Evolutionary conservation across 2,329 filamentous ascomycete species (phyloP), one percentile per base, ranked within the genome.

Genomic region (Periglandula ipomoeae): DNA sequence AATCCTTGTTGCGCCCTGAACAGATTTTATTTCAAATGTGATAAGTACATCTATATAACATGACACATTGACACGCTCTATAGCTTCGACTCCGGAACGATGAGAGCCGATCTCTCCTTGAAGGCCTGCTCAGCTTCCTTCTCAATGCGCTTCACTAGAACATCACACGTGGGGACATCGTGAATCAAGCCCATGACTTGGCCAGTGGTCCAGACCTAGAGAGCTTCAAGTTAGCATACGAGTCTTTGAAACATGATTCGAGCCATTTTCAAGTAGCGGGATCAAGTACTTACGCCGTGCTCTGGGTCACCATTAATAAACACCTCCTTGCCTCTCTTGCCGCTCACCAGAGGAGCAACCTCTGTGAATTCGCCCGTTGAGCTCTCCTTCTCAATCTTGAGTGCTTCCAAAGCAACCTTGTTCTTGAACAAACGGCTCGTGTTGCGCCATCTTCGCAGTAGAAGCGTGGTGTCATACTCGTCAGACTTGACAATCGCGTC

Each of bases 261-360:
- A 4, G 8, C 6, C 3, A 32, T 30, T 11, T 11, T 5, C 30
- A 32, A 26, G 7, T 23, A 43, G 22, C 3, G 39, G 8, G 34
- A 11, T 9, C n/a, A 27, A 22, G 5, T 40, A 81, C 84, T 74
- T 76, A 90, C 90, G 48, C 93, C 93, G 64, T 81, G 88, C 60
- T 98, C 86, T 47, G 87, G 79, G 63, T 98, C 93, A 17, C 93
- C 93, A 52, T 90, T 95, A 55, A 90, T 63, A 67, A 96, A 97
- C 5, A 97, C 93, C 72, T 96, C 79, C 53, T 87, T 79, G 27
- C 93, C 93, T 55, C 93, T 77, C 78, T 95, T 87, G 5, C 93
- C 93, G 63, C 87, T 95, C 27, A 98, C 88, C 58, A 81, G 85
- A 26, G 86, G 85, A 20, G 87, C 89, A 37, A 98, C 81, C 69